Percentiles rank a stretch among this genome's conserved stretches.
These are phyloP conservation scores for Dalbergia cultrata DNA, from an alignment of 306 rosid species.

Conservation along the genomic window DNA sequence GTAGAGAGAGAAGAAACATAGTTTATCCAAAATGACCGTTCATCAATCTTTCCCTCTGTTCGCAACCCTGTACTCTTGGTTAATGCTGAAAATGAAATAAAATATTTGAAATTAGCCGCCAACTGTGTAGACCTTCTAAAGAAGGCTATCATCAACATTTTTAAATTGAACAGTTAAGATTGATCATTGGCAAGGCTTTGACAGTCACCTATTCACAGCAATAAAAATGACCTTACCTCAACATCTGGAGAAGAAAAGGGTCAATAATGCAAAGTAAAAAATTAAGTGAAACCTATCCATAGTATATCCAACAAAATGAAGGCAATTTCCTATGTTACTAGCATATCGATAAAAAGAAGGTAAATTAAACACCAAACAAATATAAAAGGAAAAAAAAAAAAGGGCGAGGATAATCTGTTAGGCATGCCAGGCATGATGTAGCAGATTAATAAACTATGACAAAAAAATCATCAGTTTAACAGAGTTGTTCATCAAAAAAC, in stretches of 20 bases:
- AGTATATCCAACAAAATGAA: slow-evolving; percentile 29
- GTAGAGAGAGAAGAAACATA: slow-evolving; percentile 83
- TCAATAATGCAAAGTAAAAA: slow-evolving; percentile 14
- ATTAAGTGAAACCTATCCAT: not conserved
- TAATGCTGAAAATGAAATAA: slow-evolving; percentile 72
- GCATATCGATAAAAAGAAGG: slow-evolving; percentile 18
- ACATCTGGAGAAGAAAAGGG: slow-evolving; percentile 21
- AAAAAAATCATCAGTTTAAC: slow-evolving; percentile 27
- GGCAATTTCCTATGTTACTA: slow-evolving; percentile 22
- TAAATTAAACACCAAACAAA: not conserved
- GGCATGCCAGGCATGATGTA: slow-evolving; percentile 20
- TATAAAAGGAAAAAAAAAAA: not conserved
- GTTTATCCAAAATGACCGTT: slow-evolving; percentile 89
- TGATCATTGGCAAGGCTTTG: slow-evolving; percentile 27
- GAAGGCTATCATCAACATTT: slow-evolving; percentile 30
- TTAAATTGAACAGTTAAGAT: slow-evolving; percentile 33
- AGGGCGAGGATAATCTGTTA: slow-evolving; percentile 15
- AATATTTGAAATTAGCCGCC: slow-evolving; percentile 42
- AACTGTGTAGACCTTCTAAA: slow-evolving; percentile 32
- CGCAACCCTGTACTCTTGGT: slow-evolving; percentile 85
- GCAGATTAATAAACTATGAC: slow-evolving; percentile 31
- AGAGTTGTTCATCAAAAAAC: slow-evolving; percentile 32
- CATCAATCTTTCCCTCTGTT: slow-evolving; percentile 90
- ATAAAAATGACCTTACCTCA: slow-evolving; percentile 27
- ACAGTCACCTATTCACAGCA: slow-evolving; percentile 20